Conservation (phyloP, 78 protist species). For the Dictyostelium intermedium region DNA sequence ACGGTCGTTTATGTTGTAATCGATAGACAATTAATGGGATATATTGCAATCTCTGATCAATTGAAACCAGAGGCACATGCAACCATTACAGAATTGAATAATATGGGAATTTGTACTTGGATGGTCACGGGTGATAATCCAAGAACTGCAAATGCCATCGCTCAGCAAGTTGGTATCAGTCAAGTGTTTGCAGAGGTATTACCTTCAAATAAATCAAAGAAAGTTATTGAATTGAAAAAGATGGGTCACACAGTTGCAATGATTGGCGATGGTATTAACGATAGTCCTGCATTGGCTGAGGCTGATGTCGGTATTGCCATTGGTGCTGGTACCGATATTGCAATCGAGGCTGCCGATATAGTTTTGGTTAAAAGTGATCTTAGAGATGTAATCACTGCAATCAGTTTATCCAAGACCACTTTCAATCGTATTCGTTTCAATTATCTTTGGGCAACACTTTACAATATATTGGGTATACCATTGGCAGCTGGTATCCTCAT, state of each 20-base stretch:
- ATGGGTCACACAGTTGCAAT: conserved; percentile 85
- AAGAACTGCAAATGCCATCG: conserved; percentile 82
- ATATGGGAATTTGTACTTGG: conserved; percentile 60
- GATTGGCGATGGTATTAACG: conserved; percentile 97
- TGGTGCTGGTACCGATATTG: conserved; percentile 94
- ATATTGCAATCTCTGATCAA: conserved; percentile 75
- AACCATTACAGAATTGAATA: conserved; percentile 56
- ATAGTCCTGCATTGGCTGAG: conserved; percentile 89
- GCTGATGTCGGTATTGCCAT: conserved; percentile 95
- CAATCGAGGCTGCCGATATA: conserved; percentile 94
- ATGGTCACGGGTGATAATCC: conserved; percentile 96
- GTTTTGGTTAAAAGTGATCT: conserved; percentile 86
- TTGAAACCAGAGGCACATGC: conserved; percentile 86
- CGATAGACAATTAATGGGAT: conserved; percentile 55
- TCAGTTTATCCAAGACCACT: conserved; percentile 86
- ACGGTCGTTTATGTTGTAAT: conserved; percentile 80
- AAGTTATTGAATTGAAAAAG: conserved; percentile 85
- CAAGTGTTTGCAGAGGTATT: conserved; percentile 89
- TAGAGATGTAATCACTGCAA: conserved; percentile 86
- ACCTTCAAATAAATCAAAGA: conserved; percentile 89
- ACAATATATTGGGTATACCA: conserved; percentile 89
- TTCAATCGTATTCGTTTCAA: conserved; percentile 90
- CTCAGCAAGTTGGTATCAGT: conserved; percentile 63
- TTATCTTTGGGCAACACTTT: conserved; percentile 94
- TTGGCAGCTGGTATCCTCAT: conserved; percentile 84